Conservation (phyloP, 169 alveolate genomes). For the Plasmodium vinckei region DNA sequence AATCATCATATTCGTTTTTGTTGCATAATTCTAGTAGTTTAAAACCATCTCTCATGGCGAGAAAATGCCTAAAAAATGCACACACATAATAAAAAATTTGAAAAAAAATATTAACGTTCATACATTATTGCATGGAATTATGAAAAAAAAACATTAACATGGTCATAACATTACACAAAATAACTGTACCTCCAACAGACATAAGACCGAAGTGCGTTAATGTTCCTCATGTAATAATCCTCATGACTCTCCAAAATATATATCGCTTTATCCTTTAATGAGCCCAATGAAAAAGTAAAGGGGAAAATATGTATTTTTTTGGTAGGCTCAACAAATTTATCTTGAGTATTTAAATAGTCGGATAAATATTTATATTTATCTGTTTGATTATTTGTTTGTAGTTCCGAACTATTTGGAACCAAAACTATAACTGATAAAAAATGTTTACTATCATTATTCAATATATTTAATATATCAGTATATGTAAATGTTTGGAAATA, state of each 20-base stretch:
- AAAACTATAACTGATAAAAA: constrained; percentile 23
- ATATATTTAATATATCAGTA: constrained; percentile 12
- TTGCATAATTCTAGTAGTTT: constrained; percentile 18
- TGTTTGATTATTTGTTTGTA: neutral
- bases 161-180: too few species aligned
- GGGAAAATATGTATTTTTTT: constrained; percentile 11
- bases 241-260: constrained; percentile 19
- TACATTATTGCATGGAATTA: neutral
- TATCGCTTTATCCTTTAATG: constrained; percentile 23
- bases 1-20: constrained; percentile 19
- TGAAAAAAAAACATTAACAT: too few species aligned
- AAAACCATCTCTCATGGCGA: constrained; percentile 16
- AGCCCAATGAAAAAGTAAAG: constrained; percentile 11
- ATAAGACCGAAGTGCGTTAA: constrained; percentile 23
- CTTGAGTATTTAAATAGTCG: constrained; percentile 23
- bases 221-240: constrained; percentile 22
- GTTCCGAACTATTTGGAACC: constrained; percentile 2
- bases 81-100: neutral
- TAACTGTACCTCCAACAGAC: constrained; percentile 23
- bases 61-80: constrained; percentile 5
- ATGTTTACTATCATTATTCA: constrained; percentile 13
- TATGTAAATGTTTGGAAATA: constrained; percentile 20
- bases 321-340: constrained; percentile 17
- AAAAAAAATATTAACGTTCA: neutral
- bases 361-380: constrained; percentile 11